A percentile compares a stretch with the other conserved stretches of the same genome.
Evolutionary conservation across 2,329 filamentous ascomycete genomes (phyloP).

Genomic region (Emydomyces testavorans): DNA sequence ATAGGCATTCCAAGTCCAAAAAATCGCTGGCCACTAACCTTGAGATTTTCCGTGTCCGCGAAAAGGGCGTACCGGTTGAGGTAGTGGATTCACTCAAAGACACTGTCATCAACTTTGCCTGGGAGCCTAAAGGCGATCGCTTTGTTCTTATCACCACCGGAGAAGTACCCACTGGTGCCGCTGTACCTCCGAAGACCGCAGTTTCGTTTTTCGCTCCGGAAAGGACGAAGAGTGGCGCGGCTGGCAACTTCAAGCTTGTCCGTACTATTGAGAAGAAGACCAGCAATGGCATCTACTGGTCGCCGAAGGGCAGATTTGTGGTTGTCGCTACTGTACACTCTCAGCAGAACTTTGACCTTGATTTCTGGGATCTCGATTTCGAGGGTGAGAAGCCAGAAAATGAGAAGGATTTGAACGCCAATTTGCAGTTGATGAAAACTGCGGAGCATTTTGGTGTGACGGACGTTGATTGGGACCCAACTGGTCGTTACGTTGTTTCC

Average conservation of each 20-base stretch:
- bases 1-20: conserved; percentile 97
- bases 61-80: conserved; percentile 97
- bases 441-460: conserved; percentile 96
- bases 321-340: conserved; percentile 88
- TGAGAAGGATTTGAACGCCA: conserved; percentile 88
- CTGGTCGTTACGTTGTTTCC: conserved; percentile 83
- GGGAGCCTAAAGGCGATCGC: conserved; percentile 95
- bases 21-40: conserved; percentile 94
- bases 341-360: conserved; percentile 84
- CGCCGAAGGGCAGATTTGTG: conserved; percentile 86
- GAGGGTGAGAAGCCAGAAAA: conserved; percentile 90
- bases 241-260: conserved; percentile 93
- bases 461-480: conserved; percentile 96
- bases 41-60: conserved; percentile 92
- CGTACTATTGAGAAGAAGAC: conserved; percentile 97
- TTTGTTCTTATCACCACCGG: conserved; percentile 95
- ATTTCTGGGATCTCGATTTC: conserved; percentile 96
- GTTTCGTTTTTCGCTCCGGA: conserved; percentile 96
- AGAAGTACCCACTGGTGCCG: conserved; percentile 64
- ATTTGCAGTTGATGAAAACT: conserved; percentile 87
- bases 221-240: conserved; percentile 68
- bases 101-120: conserved; percentile 98
- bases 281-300: conserved; percentile 99
- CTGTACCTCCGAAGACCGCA: conserved; percentile 82
- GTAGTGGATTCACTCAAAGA: conserved; percentile 97